Base-by-base conservation (phyloP, 495 filamentous ascomycete genomes). In the Lepraria neglecta region DNA sequence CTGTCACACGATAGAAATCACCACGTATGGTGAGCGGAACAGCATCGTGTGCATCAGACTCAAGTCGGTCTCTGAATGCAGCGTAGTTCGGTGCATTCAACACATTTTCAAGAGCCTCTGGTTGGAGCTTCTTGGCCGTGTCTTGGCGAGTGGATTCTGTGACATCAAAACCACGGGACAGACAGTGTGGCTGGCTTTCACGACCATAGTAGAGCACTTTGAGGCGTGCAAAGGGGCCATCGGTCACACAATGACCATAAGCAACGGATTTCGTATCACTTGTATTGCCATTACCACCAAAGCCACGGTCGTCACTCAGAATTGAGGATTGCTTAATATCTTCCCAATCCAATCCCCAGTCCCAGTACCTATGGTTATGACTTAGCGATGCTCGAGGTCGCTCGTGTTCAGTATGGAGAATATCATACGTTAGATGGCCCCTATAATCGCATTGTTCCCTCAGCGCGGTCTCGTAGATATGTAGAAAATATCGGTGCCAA, bases 401-500 rank as follows among this genome's bases (percentile, higher is more conserved):
- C n/a, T n/a, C n/a, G n/a, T n/a, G n/a, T n/a, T n/a, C n/a, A n/a
- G n/a, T n/a, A n/a, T n/a, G n/a, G n/a, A n/a, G n/a, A n/a, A n/a
- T n/a, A n/a, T n/a, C n/a, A n/a, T n/a, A n/a, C 74, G 79, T 75
- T 21, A 79, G 72, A 19, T 68, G 65, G 9, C 76, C 76, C 12
- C 56, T 67, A 63, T 78, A 82, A 24, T 73, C 71, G 57, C 80
- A 82, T 55, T 75, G 73, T 2, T 72, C 61, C 50, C 70, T 64
- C 44, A 84, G 61, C 0, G 75, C 54, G 5, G 70, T 69, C 62
- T 80, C 80, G 54, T 78, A 77, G 6, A 71, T 64, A 19, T 68
- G 64, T 3, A 79, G 27, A 42, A 77, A 78, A 60, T 78, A 79
- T 56, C 80, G 72, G 64, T 83, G 80, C 71, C 75, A 82, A 12